These are phyloP conservation scores for Euclidium syriacum DNA, from an alignment of 345 rosid genomes.

Conservation along the genomic window DNA sequence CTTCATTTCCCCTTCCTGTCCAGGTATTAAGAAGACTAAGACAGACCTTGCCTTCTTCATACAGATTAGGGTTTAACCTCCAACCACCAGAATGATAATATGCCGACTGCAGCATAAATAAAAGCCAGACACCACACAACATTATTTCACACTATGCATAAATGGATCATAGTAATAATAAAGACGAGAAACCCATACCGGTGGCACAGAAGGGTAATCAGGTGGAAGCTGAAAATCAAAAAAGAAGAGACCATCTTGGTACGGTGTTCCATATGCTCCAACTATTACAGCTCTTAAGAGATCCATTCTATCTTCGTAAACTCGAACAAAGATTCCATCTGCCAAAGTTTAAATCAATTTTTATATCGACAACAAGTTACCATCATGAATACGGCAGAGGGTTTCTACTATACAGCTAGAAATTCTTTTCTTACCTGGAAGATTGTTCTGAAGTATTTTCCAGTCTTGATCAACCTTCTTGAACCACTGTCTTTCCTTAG, in stretches of 20 bases:
- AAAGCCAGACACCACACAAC: slow-evolving; percentile 15
- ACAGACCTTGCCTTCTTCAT: slow-evolving; percentile 97
- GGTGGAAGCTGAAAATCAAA: slow-evolving; percentile 93
- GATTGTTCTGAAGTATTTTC: slow-evolving; percentile 93
- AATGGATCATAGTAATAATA: not conserved
- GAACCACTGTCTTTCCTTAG: slow-evolving; percentile 77
- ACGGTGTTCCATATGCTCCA: slow-evolving; percentile 97
- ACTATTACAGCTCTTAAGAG: slow-evolving; percentile 85
- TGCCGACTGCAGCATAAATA: slow-evolving; percentile 69
- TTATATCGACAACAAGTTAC: not conserved
- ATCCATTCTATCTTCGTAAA: slow-evolving; percentile 94
- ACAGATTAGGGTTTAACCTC: slow-evolving; percentile 91
- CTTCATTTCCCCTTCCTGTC: slow-evolving; percentile 96
- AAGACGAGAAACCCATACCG: slow-evolving; percentile 41
- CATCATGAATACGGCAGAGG: not conserved
- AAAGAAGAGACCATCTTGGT: slow-evolving; percentile 98
- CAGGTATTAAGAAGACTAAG: slow-evolving; percentile 98
- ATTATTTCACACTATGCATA: not conserved
- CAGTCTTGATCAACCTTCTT: slow-evolving; percentile 98
- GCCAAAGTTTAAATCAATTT: slow-evolving; percentile 16
- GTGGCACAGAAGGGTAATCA: slow-evolving; percentile 87
- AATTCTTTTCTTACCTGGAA: slow-evolving; percentile 70
- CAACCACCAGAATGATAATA: slow-evolving; percentile 97
- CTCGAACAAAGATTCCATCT: slow-evolving; percentile 89
- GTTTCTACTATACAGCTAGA: not conserved